Percentiles rank a stretch among this genome's conserved stretches.
Evolutionary conservation across 148 eudicot genomes (phyloP).

Genomic region (Polygonum maritimum): DNA sequence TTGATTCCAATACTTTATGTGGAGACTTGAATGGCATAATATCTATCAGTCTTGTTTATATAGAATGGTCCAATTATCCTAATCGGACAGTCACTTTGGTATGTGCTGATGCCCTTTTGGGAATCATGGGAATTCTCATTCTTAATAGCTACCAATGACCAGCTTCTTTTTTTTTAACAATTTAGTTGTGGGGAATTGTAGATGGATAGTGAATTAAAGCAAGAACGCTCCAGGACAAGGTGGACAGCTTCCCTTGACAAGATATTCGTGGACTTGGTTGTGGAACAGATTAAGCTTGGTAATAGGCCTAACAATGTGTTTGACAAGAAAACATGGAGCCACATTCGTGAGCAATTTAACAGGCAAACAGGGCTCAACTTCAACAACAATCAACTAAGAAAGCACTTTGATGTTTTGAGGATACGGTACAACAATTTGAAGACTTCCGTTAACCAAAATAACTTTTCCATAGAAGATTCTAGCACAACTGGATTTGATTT

Average conservation of each 20-base stretch:
- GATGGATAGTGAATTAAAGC: slow-evolving; percentile 58
- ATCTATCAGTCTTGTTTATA: not conserved
- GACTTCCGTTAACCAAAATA: slow-evolving; percentile 45
- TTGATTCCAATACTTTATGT: not conserved
- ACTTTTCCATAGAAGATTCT: slow-evolving; percentile 48
- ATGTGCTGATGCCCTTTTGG: not conserved
- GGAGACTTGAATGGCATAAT: not conserved
- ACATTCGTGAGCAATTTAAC: slow-evolving; percentile 59
- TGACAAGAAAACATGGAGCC: slow-evolving; percentile 78
- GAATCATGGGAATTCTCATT: not conserved
- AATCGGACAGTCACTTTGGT: not conserved
- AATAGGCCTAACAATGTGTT: slow-evolving; percentile 61
- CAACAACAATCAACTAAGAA: slow-evolving; percentile 74
- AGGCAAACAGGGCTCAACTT: slow-evolving; percentile 50
- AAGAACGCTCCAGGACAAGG: slow-evolving; percentile 70
- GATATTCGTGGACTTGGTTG: slow-evolving; percentile 72
- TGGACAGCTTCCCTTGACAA: slow-evolving; percentile 81
- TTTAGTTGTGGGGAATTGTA: slow-evolving; percentile 13
- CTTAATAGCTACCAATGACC: not conserved
- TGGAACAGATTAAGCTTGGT: slow-evolving; percentile 62
- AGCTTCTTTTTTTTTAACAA: not conserved
- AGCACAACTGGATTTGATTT: slow-evolving; percentile 51
- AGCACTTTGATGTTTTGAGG: slow-evolving; percentile 71
- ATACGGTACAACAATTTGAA: slow-evolving; percentile 59
- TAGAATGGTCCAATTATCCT: not conserved